A percentile compares a stretch with the other conserved stretches of the same genome.
Evolutionary conservation across 2,329 filamentous ascomycete species (phyloP).

Genomic region (Penicillium brevicompactum): DNA sequence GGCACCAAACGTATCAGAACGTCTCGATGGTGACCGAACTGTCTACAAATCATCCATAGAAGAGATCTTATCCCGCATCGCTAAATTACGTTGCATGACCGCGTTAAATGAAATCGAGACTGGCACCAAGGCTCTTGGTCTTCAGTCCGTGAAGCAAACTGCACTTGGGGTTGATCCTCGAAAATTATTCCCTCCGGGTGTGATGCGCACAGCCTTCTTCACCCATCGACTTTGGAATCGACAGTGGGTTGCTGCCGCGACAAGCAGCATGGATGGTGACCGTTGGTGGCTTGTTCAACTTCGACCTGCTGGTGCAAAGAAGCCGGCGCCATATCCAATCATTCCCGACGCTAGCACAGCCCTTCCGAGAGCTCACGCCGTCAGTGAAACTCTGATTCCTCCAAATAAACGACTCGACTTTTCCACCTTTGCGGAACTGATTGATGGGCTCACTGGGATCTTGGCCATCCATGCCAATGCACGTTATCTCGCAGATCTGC

Average conservation of each 20-base stretch:
- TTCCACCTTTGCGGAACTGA: constrained; percentile 35
- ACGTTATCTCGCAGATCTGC: constrained; percentile 34
- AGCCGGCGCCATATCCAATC: constrained; percentile 2
- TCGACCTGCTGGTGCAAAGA: constrained; percentile 20
- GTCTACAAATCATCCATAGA: constrained; percentile 47
- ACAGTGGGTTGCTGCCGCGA: constrained; percentile 74
- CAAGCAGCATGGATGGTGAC: constrained; percentile 72
- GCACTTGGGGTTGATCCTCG: constrained; percentile 51
- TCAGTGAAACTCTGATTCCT: constrained; percentile 32
- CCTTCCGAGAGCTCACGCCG: constrained; percentile 30
- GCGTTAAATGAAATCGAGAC: constrained; percentile 45
- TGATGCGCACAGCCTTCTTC: constrained; percentile 69
- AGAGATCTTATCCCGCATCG: constrained; percentile 42
- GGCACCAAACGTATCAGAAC: constrained; percentile 56
- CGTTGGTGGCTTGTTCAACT: constrained; percentile 71
- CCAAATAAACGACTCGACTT: constrained; percentile 24
- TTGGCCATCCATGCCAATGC: constrained; percentile 43
- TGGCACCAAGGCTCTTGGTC: constrained; percentile 38
- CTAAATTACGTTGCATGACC: constrained; percentile 40
- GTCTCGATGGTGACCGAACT: constrained; percentile 68
- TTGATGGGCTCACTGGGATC: constrained; percentile 39
- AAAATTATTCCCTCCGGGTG: constrained; percentile 64
- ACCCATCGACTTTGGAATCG: constrained; percentile 51
- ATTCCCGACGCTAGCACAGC: constrained; percentile 16
- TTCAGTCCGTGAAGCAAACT: constrained; percentile 41